These are phyloP conservation scores for Boletus huronensis DNA, from an alignment of 768 basidiomycete genomes.

Conservation along the genomic window DNA sequence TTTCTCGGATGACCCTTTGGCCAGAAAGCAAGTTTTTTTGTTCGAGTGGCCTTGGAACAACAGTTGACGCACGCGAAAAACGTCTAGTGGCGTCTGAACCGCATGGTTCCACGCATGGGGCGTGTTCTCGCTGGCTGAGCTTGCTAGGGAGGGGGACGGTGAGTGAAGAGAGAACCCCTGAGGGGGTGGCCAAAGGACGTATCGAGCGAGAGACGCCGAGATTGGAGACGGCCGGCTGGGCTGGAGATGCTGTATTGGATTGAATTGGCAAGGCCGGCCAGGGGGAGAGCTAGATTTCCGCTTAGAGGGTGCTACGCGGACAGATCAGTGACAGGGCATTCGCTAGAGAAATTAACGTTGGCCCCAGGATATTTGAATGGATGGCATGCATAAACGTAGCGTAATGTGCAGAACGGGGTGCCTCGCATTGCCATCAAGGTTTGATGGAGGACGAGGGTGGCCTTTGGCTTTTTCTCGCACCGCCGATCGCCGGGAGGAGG, in stretches of 20 bases:
- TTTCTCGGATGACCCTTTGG: conserved; percentile 5
- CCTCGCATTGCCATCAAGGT: conserved; percentile 25
- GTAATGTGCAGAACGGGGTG: conserved; percentile 1
- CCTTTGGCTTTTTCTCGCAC: conserved; percentile 15
- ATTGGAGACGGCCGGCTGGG: not conserved
- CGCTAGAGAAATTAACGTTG: conserved; percentile 21
- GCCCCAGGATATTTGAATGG: conserved; percentile 8
- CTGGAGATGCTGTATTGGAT: not conserved
- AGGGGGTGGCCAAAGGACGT: not conserved
- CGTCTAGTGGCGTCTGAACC: conserved; percentile 28
- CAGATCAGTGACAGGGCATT: conserved; percentile 1
- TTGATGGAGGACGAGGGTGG: conserved; percentile 19
- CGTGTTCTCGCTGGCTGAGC: not conserved
- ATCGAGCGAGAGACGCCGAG: not conserved
- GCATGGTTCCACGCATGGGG: conserved; percentile 14
- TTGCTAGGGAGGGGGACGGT: not conserved
- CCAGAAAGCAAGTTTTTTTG: too few species aligned
- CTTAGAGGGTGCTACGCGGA: not conserved
- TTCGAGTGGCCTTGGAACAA: conserved; percentile 12
- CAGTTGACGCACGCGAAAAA: conserved; percentile 27
- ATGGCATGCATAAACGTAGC: conserved; percentile 2
- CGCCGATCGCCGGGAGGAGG: conserved; percentile 16
- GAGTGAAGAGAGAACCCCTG: too few species aligned
- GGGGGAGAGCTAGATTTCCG: not conserved
- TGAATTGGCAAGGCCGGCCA: not conserved